phyloP scores from a whole-genome alignment of 345 rosid species.

The Trapa bicornis region DNA sequence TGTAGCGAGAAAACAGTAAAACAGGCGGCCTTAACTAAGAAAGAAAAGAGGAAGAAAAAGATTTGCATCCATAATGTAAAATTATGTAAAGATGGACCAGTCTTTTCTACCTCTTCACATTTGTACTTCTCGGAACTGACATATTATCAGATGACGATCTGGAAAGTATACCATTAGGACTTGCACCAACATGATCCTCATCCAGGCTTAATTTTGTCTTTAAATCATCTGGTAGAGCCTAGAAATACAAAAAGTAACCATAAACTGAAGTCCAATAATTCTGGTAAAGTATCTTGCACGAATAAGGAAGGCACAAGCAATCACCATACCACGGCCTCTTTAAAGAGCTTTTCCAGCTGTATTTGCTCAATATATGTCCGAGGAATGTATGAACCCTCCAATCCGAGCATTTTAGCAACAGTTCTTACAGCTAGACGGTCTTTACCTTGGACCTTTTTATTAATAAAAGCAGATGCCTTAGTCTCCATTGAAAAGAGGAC shows the following conservation, averaged over 20 bases:
- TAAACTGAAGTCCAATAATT: neutral
- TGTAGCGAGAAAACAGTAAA: too few relatives aligned
- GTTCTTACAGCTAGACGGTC: slow-evolving; percentile 52
- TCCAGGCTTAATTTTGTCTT: slow-evolving; percentile 72
- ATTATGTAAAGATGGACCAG: slow-evolving; percentile 6
- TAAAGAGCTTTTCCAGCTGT: slow-evolving; percentile 74
- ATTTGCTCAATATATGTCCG: slow-evolving; percentile 88
- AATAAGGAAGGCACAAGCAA: neutral
- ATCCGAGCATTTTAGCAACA: slow-evolving; percentile 62
- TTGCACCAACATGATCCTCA: slow-evolving; percentile 59
- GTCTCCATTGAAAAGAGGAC: neutral
- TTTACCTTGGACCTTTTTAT: slow-evolving; percentile 85
- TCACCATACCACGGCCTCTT: slow-evolving; percentile 67
- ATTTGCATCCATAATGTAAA: neutral
- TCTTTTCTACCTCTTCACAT: slow-evolving; percentile 46
- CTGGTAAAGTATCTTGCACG: neutral
- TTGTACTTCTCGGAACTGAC: slow-evolving; percentile 58
- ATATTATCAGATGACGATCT: slow-evolving; percentile 64
- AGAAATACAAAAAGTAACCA: slow-evolving; percentile 3
- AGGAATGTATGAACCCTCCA: slow-evolving; percentile 72
- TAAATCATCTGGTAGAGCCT: slow-evolving; percentile 81
- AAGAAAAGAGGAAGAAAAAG: too few relatives aligned
- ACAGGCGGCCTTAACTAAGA: too few relatives aligned
- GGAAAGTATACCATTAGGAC: slow-evolving; percentile 69
- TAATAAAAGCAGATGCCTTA: neutral